Conservation (phyloP, 2,329 filamentous ascomycete genomes). For the Grosmannia penicillata region DNA sequence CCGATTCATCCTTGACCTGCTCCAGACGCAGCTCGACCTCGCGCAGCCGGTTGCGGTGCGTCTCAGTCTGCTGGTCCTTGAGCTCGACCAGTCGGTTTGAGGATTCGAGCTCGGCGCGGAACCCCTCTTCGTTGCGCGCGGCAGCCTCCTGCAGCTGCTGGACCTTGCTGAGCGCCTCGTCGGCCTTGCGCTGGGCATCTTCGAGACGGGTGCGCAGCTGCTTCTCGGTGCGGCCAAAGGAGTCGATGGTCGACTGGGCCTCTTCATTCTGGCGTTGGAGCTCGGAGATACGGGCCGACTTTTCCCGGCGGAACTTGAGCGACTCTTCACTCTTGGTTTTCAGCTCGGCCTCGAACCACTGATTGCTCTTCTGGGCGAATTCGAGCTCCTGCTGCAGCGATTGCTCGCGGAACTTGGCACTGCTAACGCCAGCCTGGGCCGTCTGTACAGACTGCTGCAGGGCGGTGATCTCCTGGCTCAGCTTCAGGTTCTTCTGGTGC, state of each 20-base stretch:
- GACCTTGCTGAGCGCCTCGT: slow-evolving; percentile 67
- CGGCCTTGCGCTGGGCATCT: slow-evolving; percentile 72
- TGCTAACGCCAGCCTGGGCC: slow-evolving; percentile 64
- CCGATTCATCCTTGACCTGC: slow-evolving; percentile 51
- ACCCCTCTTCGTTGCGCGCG: slow-evolving; percentile 69
- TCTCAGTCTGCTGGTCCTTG: slow-evolving; percentile 61
- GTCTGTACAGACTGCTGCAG: slow-evolving; percentile 76
- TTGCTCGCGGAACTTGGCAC: slow-evolving; percentile 81
- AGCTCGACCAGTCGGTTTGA: slow-evolving; percentile 69
- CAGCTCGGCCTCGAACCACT: slow-evolving; percentile 85
- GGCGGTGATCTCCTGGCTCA: slow-evolving; percentile 66
- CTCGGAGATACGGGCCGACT: slow-evolving; percentile 75
- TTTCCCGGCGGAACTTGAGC: slow-evolving; percentile 86
- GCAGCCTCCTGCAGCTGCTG: slow-evolving; percentile 77
- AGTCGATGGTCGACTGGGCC: slow-evolving; percentile 59
- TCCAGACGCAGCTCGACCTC: slow-evolving; percentile 51
- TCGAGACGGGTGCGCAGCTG: slow-evolving; percentile 68
- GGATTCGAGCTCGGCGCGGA: slow-evolving; percentile 73
- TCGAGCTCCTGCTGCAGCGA: slow-evolving; percentile 82
- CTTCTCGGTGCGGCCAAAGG: slow-evolving; percentile 64
- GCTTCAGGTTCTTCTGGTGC: slow-evolving; percentile 73
- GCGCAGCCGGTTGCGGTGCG: slow-evolving; percentile 53
- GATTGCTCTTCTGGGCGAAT: slow-evolving; percentile 73
- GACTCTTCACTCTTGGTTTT: slow-evolving; percentile 81
- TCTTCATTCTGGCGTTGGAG: slow-evolving; percentile 85